Percentiles rank a stretch among this genome's conserved stretches.
Conservation (phyloP, 1,139 yeast species). For the Candida sp. region DNA sequence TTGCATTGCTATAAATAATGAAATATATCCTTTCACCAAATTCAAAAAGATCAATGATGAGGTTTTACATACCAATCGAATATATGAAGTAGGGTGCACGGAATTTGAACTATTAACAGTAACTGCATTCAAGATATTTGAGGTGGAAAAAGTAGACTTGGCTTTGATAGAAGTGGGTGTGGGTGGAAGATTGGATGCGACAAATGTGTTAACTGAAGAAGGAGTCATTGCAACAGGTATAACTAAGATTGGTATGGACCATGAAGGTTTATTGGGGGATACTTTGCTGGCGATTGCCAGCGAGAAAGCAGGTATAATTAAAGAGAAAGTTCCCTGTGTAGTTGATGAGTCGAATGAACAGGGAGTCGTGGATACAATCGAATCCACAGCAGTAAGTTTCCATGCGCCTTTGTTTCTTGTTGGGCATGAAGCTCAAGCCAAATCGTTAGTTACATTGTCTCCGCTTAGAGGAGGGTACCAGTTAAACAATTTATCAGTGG, state of each 20-base stretch:
- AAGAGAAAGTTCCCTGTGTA: slow-evolving; percentile 56
- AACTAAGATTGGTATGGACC: slow-evolving; percentile 84
- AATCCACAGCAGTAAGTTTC: slow-evolving; percentile 13
- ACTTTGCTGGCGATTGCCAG: slow-evolving; percentile 61
- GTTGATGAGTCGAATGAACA: slow-evolving; percentile 66
- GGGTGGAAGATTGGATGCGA: slow-evolving; percentile 87
- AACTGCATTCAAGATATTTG: slow-evolving; percentile 75
- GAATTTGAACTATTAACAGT: slow-evolving; percentile 87
- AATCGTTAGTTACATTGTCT: slow-evolving; percentile 24
- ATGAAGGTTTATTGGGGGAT: slow-evolving; percentile 69
- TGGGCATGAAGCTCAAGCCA: slow-evolving; percentile 8
- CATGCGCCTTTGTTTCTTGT: slow-evolving; percentile 18
- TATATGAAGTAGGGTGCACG: slow-evolving; percentile 58
- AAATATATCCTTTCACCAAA: slow-evolving; percentile 43
- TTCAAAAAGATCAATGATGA: slow-evolving; percentile 44
- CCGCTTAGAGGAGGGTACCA: slow-evolving; percentile 77
- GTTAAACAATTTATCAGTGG: slow-evolving; percentile 62
- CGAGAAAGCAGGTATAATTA: slow-evolving; percentile 85
- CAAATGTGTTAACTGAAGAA: slow-evolving; percentile 49
- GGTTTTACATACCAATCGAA: slow-evolving; percentile 33
- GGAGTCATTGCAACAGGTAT: slow-evolving; percentile 69
- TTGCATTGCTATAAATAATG: slow-evolving; percentile 64
- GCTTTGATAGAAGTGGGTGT: slow-evolving; percentile 89
- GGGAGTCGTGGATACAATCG: slow-evolving; percentile 46
- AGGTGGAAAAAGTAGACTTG: slow-evolving; percentile 52